Conservation (phyloP, 1,284 basidiomycete genomes). For the Sporisorium exsertum region DNA sequence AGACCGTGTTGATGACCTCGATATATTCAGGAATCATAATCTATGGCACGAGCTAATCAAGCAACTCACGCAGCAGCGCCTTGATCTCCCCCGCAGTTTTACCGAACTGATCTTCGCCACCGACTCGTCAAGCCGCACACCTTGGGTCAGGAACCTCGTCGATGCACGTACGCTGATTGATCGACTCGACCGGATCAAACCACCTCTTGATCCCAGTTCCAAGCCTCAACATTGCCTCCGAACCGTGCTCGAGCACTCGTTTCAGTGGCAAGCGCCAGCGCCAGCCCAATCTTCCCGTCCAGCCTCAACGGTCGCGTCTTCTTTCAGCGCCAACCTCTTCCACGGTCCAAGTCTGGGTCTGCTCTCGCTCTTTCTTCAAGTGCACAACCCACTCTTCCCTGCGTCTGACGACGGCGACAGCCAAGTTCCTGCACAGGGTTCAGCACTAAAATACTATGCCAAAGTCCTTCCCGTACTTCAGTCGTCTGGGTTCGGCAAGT, state of each 20-base stretch:
- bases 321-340: neutral
- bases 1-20: too few relatives aligned
- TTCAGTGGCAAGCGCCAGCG: neutral
- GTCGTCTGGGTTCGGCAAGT: conserved; percentile 6
- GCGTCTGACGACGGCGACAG: neutral
- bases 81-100: neutral
- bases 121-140: neutral
- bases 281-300: neutral
- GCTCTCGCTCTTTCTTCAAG: neutral
- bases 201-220: neutral
- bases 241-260: neutral
- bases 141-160: neutral
- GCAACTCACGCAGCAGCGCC: neutral
- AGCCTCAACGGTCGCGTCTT: neutral
- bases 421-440: neutral
- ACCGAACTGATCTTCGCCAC: neutral
- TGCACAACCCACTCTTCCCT: neutral
- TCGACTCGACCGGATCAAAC: neutral
- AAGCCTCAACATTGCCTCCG: neutral
- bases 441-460: neutral
- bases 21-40: neutral
- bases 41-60: neutral
- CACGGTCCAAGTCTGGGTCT: neutral
- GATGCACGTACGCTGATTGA: neutral
- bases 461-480: conserved; percentile 4